These are phyloP conservation scores for Sporothrix schenckii DNA, from an alignment of 2,329 filamentous ascomycete species.

Conservation along the genomic window DNA sequence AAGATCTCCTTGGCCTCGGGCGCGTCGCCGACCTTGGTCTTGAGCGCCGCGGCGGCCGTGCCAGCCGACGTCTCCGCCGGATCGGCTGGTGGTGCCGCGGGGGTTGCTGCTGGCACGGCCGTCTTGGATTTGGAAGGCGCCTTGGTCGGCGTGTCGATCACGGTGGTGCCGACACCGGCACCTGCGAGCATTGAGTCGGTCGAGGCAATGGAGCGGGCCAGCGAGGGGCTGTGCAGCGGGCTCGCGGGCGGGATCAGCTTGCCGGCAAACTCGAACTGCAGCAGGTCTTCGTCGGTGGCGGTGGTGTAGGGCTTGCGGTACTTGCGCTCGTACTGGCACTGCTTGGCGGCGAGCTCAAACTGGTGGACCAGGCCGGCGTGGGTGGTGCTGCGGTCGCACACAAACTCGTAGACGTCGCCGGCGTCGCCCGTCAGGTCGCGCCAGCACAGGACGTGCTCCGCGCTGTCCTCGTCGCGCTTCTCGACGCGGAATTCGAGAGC, in stretches of 20 bases:
- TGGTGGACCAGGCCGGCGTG: conserved; percentile 69
- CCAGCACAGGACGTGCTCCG: conserved; percentile 90
- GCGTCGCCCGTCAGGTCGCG: conserved; percentile 89
- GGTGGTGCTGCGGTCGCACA: conserved; percentile 66
- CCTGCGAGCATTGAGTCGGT: conserved; percentile 58
- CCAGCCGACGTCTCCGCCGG: neutral
- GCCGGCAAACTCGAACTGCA: conserved; percentile 78
- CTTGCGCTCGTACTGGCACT: conserved; percentile 98
- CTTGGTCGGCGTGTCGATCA: conserved; percentile 41
- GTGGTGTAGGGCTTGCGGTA: conserved; percentile 78
- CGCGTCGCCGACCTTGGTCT: conserved; percentile 59
- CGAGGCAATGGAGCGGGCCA: conserved; percentile 59
- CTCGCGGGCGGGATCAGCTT: conserved; percentile 67
- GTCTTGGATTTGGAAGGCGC: neutral
- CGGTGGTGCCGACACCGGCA: conserved; percentile 45
- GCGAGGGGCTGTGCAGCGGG: conserved; percentile 61
- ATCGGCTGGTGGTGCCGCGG: neutral
- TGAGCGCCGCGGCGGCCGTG: conserved; percentile 39
- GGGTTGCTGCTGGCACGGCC: conserved; percentile 39
- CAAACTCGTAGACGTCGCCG: conserved; percentile 96
- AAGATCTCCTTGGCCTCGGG: conserved; percentile 75
- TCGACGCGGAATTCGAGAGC: conserved; percentile 84
- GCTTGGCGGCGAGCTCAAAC: conserved; percentile 79
- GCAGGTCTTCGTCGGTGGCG: conserved; percentile 78
- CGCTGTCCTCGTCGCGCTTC: conserved; percentile 65